Evolutionary conservation across 306 rosid genomes (phyloP).

Genomic region (Casuarina equisetifolia): DNA sequence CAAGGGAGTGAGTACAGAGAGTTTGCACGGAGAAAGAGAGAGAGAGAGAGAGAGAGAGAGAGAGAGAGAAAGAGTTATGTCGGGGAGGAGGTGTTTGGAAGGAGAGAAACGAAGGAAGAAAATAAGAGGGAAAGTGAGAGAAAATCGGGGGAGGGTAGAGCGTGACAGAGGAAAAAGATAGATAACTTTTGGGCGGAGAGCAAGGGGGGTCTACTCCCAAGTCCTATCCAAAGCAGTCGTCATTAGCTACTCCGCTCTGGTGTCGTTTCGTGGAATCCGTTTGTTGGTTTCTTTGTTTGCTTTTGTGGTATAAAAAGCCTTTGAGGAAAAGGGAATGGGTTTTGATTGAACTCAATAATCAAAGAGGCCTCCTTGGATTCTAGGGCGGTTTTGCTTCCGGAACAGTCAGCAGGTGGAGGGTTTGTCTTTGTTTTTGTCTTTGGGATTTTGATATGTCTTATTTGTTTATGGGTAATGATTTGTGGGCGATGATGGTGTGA

Average conservation of each 20-base stretch:
- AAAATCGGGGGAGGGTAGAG: conserved; percentile 21
- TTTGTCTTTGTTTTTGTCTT: too few relatives aligned
- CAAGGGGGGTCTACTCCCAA: not conserved
- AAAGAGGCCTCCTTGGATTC: too few relatives aligned
- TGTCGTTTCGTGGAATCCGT: not conserved
- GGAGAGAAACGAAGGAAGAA: conserved; percentile 45
- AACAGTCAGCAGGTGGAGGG: too few relatives aligned
- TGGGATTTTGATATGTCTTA: too few relatives aligned
- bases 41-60: conserved; percentile 26
- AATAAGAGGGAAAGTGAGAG: conserved; percentile 14
- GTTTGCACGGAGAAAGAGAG: conserved; percentile 42
- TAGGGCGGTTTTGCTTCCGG: too few relatives aligned
- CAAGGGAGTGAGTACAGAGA: conserved; percentile 36
- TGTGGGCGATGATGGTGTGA: too few relatives aligned
- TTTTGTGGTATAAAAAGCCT: too few relatives aligned
- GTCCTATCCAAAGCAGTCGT: not conserved
- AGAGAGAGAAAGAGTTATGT: not conserved
- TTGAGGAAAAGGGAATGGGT: too few relatives aligned
- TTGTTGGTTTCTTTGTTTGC: not conserved
- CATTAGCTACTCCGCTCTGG: not conserved
- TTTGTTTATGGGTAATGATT: too few relatives aligned
- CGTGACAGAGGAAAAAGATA: not conserved
- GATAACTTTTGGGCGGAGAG: not conserved
- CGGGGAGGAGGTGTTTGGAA: too few relatives aligned
- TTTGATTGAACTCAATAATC: too few relatives aligned